Percentiles rank a stretch among this genome's conserved stretches.
These are phyloP conservation scores for Maudiozyma barnettii DNA, from an alignment of 805 yeast genomes.

Conservation along the genomic window DNA sequence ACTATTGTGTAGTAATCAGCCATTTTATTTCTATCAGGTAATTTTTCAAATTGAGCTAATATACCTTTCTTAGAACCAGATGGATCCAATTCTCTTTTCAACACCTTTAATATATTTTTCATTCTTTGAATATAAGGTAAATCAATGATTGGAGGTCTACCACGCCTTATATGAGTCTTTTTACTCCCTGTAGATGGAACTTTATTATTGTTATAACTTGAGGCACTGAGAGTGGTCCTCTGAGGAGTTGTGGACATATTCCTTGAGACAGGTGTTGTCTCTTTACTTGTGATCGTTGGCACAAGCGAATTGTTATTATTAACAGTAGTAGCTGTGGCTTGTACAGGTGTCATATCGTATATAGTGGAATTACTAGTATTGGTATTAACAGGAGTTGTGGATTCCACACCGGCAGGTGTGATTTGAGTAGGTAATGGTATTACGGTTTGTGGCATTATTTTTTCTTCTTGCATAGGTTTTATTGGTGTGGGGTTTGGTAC, in stretches of 20 bases:
- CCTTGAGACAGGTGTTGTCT: background rate
- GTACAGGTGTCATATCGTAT: too few relatives aligned
- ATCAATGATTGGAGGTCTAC: slow-evolving; percentile 30
- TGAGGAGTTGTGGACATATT: background rate
- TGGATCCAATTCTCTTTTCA: slow-evolving; percentile 61
- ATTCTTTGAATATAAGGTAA: slow-evolving; percentile 72
- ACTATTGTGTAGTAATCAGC: slow-evolving; percentile 40
- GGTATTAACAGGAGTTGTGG: too few relatives aligned
- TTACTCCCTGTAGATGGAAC: slow-evolving; percentile 4
- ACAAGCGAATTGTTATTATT: background rate
- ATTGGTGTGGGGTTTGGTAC: too few relatives aligned
- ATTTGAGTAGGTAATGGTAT: too few relatives aligned
- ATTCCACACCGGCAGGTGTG: too few relatives aligned
- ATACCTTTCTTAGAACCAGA: slow-evolving; percentile 36
- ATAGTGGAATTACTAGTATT: too few relatives aligned
- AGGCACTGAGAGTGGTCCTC: background rate
- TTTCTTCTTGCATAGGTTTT: too few relatives aligned
- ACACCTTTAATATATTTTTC: slow-evolving; percentile 70
- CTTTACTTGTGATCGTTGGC: background rate
- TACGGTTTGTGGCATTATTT: too few relatives aligned
- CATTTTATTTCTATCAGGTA: slow-evolving; percentile 49
- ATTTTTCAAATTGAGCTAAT: slow-evolving; percentile 63
- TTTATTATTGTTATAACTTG: background rate
- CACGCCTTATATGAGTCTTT: slow-evolving; percentile 26
- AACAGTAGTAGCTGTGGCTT: too few relatives aligned